A percentile compares a stretch with the other conserved stretches of the same genome.
phyloP scores from a whole-genome alignment of 129 eudicot species.

The Sambucus nigra region DNA sequence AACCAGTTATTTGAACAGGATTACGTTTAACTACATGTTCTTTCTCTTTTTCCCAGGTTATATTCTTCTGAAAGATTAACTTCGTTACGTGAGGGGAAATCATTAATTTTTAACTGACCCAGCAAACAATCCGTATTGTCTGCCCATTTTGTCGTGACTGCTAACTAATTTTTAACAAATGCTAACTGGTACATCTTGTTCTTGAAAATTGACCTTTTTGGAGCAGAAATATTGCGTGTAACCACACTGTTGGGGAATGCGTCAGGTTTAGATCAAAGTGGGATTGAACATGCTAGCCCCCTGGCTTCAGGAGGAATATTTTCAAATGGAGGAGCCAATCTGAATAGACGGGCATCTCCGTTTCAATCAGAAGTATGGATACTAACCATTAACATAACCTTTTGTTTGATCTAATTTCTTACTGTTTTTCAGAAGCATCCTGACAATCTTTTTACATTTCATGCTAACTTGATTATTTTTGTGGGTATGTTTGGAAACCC shows the following conservation, averaged over 20 bases:
- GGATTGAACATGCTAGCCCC: conserved; percentile 99
- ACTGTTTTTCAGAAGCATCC: conserved; percentile 53
- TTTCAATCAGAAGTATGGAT: conserved; percentile 99
- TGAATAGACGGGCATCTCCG: conserved; percentile 98
- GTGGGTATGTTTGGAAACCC: conserved; percentile 21
- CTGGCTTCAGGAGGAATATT: conserved; percentile 96
- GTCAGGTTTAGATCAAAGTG: conserved; percentile 98
- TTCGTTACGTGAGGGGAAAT: conserved; percentile 22
- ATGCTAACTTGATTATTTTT: conserved; percentile 50
- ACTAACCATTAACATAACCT: conserved; percentile 98
- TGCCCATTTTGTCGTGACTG: conserved; percentile 69
- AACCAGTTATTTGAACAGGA: neutral
- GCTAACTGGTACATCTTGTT: conserved; percentile 99
- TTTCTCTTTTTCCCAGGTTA: conserved; percentile 18
- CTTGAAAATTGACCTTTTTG: conserved; percentile 97
- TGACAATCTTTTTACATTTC: conserved; percentile 29
- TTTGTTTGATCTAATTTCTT: conserved; percentile 63
- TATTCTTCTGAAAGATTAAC: conserved; percentile 12
- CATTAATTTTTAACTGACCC: conserved; percentile 43
- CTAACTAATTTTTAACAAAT: conserved; percentile 59
- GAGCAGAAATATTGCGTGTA: conserved; percentile 99
- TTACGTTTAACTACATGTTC: conserved; percentile 2
- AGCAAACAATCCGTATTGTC: conserved; percentile 37
- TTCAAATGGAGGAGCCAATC: conserved; percentile 90
- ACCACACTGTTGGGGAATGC: conserved; percentile 99